Evolutionary conservation across 1,139 yeast species (phyloP), one percentile per base, ranked within the genome.

Genomic region (Debaryomyces udenii): DNA sequence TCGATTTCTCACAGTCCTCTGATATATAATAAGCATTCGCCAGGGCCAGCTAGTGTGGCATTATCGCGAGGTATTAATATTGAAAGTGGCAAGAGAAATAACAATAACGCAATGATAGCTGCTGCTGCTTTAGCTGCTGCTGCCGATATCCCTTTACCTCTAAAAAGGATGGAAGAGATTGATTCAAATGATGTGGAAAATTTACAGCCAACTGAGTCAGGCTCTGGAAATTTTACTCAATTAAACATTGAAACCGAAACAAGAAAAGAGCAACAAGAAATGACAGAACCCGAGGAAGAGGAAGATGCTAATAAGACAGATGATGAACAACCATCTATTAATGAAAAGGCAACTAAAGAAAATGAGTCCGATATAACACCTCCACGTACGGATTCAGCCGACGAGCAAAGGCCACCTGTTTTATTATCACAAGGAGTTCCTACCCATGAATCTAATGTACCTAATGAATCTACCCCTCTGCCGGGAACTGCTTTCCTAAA

Each of bases 61-160:
- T 33, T 45, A 13, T 72, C 78, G 0, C 52, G 74, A 27, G 77
- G 76, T 0, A 68, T 67, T 20, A 68, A 67, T 48, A 53, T 61
- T 31, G 68, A 62, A 35, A 61, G 65, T 4, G 70, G 72, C 2
- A 65, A 64, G 45, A 45, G 74, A 38, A 66, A 63, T 42, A 64
- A 55, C 27, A 62, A 66, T 44, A 80, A 80, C 52, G 86, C 84
- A 1, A 70, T 73, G 45, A 80, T 81, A 18, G 88, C 87, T 0
- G 87, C 87, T 2, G 87, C 86, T 7, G 87, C 87, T 0, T 65
- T 81, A 38, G 86, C 87, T 1, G 86, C 83, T 0, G 88, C 87
- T 1, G 86, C 86, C 5, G 86, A 80, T 36, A 73, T 77, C 5
- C 87, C 87, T 1, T 54, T 82, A 27, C 86, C 86, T 0, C 60